Evolutionary conservation across 139 green algal genomes (phyloP), one percentile per base, ranked within the genome.

Genomic region (Chlamydomonas schloesseri): DNA sequence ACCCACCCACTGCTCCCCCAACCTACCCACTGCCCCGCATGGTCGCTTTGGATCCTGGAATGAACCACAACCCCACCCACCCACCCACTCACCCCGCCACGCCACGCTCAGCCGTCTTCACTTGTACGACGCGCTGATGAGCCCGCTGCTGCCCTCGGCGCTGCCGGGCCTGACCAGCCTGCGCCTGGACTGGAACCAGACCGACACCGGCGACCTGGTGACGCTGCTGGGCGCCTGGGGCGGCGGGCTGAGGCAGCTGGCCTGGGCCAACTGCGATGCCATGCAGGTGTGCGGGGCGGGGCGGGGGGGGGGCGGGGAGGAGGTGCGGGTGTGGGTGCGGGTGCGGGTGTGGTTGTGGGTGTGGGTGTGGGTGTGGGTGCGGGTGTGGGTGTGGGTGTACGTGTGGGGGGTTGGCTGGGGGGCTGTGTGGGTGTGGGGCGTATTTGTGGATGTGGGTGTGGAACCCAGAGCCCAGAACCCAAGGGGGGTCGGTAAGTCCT

Each of bases 71-170:
- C 68, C 68, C 68, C 33, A 13, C 33, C 71, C 42, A 6, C 24
- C 3, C 71, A 77, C 71, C 42, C 42, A 50, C 5, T 8, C n/a
- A n/a, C n/a, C n/a, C n/a, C n/a, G n/a, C 42, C 42, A 50, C 28
- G 1, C 28, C 20, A 62, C 33, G 28, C 28, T 20, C 79, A 85
- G 79, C 8, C 79, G 31, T 10, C 47, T 85, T 15, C 79, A 76
- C 33, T 67, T 85, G 46, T 85, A 85, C 79, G 79, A 85, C 79
- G 79, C 79, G 31, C 79, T 85, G 11, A 76, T 85, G 79, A 58
- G 67, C 26, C 31, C 18, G 3, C 11, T 28, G 10, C 37, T 85
- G 33, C 79, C 79, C 31, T 2, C 67, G 13, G 50, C 79, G 18
- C 11, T 85, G 31, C 79, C 79, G 65, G 8, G 4, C 31, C 20